Evolutionary conservation across 192 early-diverging fungal genomes (phyloP).

Genomic region (Funneliformis geosporum): DNA sequence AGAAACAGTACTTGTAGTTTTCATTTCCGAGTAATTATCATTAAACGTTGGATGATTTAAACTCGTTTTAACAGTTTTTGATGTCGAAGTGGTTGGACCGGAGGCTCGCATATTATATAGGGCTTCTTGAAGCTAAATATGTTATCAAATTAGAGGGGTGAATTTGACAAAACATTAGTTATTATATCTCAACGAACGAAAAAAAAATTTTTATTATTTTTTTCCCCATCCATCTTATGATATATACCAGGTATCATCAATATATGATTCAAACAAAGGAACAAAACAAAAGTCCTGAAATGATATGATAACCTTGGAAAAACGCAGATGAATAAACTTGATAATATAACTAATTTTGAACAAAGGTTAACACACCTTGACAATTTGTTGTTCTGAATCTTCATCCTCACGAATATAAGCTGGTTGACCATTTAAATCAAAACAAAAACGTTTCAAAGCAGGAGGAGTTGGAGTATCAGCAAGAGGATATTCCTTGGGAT

Average conservation of each 20-base stretch:
- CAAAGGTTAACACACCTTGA: constrained; percentile 32
- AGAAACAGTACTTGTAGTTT: constrained; percentile 10
- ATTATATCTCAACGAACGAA: too few species aligned
- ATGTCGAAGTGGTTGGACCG: constrained; percentile 35
- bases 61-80: constrained; percentile 35
- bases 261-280: background rate
- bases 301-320: too few species aligned
- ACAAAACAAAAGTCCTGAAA: background rate
- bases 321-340: background rate
- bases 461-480: constrained; percentile 75
- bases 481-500: constrained; percentile 70
- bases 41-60: constrained; percentile 16
- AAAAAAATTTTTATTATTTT: too few species aligned
- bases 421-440: constrained; percentile 76
- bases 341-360: background rate
- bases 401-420: constrained; percentile 68
- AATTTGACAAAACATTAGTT: too few species aligned
- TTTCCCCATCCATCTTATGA: background rate
- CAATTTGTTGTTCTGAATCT: constrained; percentile 50
- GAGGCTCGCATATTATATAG: constrained; percentile 49
- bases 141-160: background rate
- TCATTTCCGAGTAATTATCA: constrained; percentile 13
- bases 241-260: background rate
- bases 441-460: constrained; percentile 75
- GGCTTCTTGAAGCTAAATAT: constrained; percentile 46